These are phyloP conservation scores for Prunus davidiana DNA, from an alignment of 306 rosid species.

Conservation along the genomic window DNA sequence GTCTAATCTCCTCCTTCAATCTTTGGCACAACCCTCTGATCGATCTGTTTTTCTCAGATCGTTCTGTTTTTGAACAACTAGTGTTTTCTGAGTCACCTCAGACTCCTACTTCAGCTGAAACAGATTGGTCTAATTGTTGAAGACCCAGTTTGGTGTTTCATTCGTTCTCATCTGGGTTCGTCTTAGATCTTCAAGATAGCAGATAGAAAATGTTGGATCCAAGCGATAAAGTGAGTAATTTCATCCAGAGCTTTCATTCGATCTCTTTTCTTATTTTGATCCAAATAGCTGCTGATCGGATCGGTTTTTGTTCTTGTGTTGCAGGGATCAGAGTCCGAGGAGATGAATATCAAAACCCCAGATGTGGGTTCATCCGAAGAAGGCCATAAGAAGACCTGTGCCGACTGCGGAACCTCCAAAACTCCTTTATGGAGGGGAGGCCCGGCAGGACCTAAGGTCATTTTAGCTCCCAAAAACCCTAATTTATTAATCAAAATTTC, in stretches of 20 bases:
- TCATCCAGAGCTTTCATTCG: not conserved
- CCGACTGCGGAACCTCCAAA: conserved; percentile 89
- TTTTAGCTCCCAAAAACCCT: not conserved
- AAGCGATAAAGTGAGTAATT: conserved; percentile 57
- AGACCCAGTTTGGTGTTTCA: conserved; percentile 6
- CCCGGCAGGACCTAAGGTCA: conserved; percentile 94
- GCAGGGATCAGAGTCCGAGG: conserved; percentile 84
- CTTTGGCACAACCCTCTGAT: not conserved
- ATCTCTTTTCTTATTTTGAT: not conserved
- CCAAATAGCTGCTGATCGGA: conserved; percentile 27
- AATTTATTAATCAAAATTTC: no score
- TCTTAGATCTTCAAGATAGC: conserved; percentile 35
- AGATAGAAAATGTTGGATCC: conserved; percentile 57
- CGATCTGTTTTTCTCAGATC: conserved; percentile 26
- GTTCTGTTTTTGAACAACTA: conserved; percentile 4
- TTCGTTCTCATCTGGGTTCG: conserved; percentile 28
- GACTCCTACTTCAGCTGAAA: not conserved
- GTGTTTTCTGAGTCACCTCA: not conserved
- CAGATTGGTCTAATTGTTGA: not conserved
- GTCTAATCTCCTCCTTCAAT: not conserved
- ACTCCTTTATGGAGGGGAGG: conserved; percentile 99
- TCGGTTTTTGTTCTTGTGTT: conserved; percentile 13
- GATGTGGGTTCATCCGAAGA: conserved; percentile 48
- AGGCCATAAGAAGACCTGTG: conserved; percentile 72
- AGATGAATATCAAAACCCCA: conserved; percentile 39